Percentiles rank a stretch among this genome's conserved stretches.
Evolutionary conservation across 1,284 basidiomycete species (phyloP).

Genomic region (Papiliotrema nemorosa): DNA sequence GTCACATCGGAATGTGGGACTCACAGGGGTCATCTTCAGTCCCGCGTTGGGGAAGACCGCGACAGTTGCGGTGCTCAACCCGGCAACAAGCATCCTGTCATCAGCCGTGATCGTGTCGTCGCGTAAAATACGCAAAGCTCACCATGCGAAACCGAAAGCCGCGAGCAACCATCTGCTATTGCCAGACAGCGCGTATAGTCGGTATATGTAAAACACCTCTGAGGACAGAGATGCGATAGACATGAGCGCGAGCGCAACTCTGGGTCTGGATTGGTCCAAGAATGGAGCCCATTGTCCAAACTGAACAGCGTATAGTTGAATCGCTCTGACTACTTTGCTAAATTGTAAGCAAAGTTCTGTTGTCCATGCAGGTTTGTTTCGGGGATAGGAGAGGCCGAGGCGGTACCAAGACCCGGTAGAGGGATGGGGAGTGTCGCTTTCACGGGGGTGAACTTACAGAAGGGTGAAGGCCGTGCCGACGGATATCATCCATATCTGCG

Average conservation of each 20-base stretch:
- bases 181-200: not conserved
- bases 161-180: not conserved
- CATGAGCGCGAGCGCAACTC: not conserved
- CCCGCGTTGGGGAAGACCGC: no score
- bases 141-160: not conserved
- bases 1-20: no score
- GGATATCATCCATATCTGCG: not conserved
- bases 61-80: no score
- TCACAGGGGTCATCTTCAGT: no score
- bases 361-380: not conserved
- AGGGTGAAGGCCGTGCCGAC: not conserved
- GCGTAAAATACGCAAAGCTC: not conserved
- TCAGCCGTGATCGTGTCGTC: not conserved
- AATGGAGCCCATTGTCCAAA: not conserved
- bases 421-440: not conserved
- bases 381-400: no score
- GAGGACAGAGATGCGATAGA: not conserved
- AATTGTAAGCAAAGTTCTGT: not conserved
- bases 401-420: not conserved
- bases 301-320: no score
- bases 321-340: no score
- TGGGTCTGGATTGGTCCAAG: not conserved
- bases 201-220: not conserved
- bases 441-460: not conserved
- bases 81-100: no score